Base-by-base conservation (phyloP, 305 asterid species). In the Fraxinus sp. region DNA sequence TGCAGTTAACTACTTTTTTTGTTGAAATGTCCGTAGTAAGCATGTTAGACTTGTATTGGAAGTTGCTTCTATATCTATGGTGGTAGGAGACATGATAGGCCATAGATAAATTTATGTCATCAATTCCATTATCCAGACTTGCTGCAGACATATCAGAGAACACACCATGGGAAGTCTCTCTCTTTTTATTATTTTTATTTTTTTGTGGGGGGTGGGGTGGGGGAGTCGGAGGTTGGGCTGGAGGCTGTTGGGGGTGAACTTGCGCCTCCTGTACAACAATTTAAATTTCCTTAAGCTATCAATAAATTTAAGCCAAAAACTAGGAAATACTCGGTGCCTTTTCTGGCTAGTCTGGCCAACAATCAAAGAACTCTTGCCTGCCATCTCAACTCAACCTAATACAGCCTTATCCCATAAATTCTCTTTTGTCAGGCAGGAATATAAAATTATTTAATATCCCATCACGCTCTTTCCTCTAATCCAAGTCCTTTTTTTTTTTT, bases 221-320 rank as follows among this genome's bases (percentile, higher is more conserved):
- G 30, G 36, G 7, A 28, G 20, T 1, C 1, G 39, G 20, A 26
- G 18, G 39, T 30, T 68, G 20, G 39, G 39, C 20, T 68, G 39
- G 75, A 68, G 22, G 39, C 13, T 3, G 3, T 26, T 66, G 7
- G 20, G 75, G 39, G 3, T 68, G 75, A 33, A 8, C 75, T 28
- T 68, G 37, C 36, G 5, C 75, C 4, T 68, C 39, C 74, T 66
- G 74, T 66, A 11, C 11, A 28, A 13, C 39, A 9, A 30, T 26
- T 68, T 68, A 28, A 68, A 64, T 64, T 82, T 84, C 37, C 62
- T 9, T 76, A 24, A 28, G 32, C 81, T 77, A 24, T 8, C 35
- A 26, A 26, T 66, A 26, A 24, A 30, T 28, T 70, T 70, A 70
- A 70, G 41, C 75, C 10, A 68, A 68, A 26, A 28, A 52, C 9